A percentile compares a stretch with the other conserved stretches of the same genome.
These are phyloP conservation scores for Helminthosporium solani DNA, from an alignment of 2,329 filamentous ascomycete genomes.

Conservation along the genomic window DNA sequence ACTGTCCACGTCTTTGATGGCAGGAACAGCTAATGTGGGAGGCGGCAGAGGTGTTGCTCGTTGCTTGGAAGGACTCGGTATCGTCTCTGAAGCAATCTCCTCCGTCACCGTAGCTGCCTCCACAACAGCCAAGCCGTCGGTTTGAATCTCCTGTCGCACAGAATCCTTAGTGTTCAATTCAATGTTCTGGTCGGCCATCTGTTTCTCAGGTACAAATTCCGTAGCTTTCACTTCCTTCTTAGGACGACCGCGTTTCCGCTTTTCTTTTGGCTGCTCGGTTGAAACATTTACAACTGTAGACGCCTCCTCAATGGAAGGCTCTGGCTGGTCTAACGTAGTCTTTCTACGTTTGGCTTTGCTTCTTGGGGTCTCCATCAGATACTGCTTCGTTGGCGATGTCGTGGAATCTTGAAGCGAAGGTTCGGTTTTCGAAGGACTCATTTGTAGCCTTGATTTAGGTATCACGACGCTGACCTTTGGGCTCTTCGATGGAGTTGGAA, in stretches of 20 bases:
- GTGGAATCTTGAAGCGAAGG: not conserved
- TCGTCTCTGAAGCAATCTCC: not conserved
- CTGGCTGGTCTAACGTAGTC: constrained; percentile 18
- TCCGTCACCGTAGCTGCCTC: not conserved
- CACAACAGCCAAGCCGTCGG: not conserved
- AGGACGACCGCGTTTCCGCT: constrained; percentile 37
- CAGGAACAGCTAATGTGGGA: not conserved
- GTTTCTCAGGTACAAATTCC: constrained; percentile 5
- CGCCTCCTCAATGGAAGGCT: constrained; percentile 5
- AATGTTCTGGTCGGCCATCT: not conserved
- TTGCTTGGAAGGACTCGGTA: not conserved
- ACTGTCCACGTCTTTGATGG: not conserved
- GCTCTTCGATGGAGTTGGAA: constrained; percentile 1
- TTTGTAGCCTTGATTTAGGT: constrained; percentile 3
- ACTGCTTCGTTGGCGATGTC: not conserved
- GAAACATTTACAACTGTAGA: not conserved
- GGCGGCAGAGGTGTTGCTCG: not conserved
- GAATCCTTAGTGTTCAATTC: not conserved
- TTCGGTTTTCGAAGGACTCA: not conserved
- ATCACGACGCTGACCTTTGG: constrained; percentile 8
- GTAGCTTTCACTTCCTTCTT: constrained; percentile 21
- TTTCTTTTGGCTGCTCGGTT: constrained; percentile 16
- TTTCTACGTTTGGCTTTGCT: constrained; percentile 27
- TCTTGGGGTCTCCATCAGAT: not conserved
- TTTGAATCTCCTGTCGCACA: constrained; percentile 6